Base-by-base conservation (phyloP, 108 stramenopile species). In the Stephanodiscus minutulus region DNA sequence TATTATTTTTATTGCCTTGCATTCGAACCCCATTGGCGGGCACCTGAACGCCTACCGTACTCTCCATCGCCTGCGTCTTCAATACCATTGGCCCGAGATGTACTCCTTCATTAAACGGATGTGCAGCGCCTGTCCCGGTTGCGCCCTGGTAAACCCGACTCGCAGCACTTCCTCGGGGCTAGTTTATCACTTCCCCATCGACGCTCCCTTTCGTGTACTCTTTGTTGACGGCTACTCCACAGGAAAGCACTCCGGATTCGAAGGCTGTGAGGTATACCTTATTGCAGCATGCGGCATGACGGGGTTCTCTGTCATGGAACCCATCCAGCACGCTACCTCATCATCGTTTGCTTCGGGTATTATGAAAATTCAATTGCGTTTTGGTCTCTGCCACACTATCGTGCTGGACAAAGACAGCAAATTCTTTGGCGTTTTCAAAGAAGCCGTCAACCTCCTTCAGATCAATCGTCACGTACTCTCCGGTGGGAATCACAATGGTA, bases 1-100 rank as follows among this genome's bases (percentile, higher is more conserved):
- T 7, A 55, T 55, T 25, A 20, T 73, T 0, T 73, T 73, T 35
- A 56, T 62, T 72, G 70, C 70, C 1, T 72, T 72, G 3, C 48
- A 49, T 9, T 49, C 9, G 3, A 49, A 49, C 48, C 48, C 48
- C 18, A 49, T 49, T 9, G 9, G 9, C 8, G 48, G 48, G 8
- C 48, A 49, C 20, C 20, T 49, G 18, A 20, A 49, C 8, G 3
- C 48, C 8, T 49, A 49, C 9, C 17, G 9, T 4, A 49, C 24
- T 2, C 24, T 25, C 54, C 22, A 21, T 5, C 54, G 22, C 20
- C 7, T 55, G 20, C 22, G 54, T 3, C 24, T 55, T 21, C 2
- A 24, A 25, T n/a, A n/a, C n/a, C n/a, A n/a, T n/a, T n/a, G n/a
- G n/a, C n/a, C n/a, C n/a, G n/a, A n/a, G n/a, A n/a, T n/a, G n/a